These are phyloP conservation scores for Exophiala spinifera DNA, from an alignment of 2,329 filamentous ascomycete genomes.

Conservation along the genomic window DNA sequence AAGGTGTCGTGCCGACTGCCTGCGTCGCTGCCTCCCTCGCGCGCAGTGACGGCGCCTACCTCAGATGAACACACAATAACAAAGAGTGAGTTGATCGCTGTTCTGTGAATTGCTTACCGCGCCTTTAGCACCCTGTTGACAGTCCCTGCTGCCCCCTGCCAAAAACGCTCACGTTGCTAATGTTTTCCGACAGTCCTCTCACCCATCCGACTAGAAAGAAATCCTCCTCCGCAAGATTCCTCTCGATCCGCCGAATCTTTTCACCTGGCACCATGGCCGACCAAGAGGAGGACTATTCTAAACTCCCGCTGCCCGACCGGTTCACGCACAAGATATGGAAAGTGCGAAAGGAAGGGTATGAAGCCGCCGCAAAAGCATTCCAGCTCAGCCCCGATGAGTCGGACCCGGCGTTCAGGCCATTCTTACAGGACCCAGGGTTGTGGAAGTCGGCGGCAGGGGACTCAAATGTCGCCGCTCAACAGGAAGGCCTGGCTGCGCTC, in stretches of 20 bases:
- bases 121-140: no score
- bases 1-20: neutral
- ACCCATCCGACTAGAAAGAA: slow-evolving; percentile 12
- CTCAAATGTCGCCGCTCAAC: slow-evolving; percentile 94
- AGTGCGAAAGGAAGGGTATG: slow-evolving; percentile 90
- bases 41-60: neutral
- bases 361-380: slow-evolving; percentile 86
- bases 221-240: slow-evolving; percentile 6
- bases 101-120: neutral
- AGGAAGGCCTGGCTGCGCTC: slow-evolving; percentile 82
- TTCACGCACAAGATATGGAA: slow-evolving; percentile 73
- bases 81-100: neutral
- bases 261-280: slow-evolving; percentile 39
- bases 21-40: neutral
- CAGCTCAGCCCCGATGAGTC: slow-evolving; percentile 78
- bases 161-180: slow-evolving; percentile 11
- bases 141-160: neutral
- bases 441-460: slow-evolving; percentile 94
- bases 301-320: slow-evolving; percentile 42
- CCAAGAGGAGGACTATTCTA: slow-evolving; percentile 42
- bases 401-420: slow-evolving; percentile 81
- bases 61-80: slow-evolving; percentile 1
- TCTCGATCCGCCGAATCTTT: slow-evolving; percentile 23
- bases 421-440: slow-evolving; percentile 75
- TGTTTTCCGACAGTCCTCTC: slow-evolving; percentile 27